Evolutionary conservation across 805 yeast species (phyloP), one percentile per base, ranked within the genome.

Genomic region (Ogataea sp.): DNA sequence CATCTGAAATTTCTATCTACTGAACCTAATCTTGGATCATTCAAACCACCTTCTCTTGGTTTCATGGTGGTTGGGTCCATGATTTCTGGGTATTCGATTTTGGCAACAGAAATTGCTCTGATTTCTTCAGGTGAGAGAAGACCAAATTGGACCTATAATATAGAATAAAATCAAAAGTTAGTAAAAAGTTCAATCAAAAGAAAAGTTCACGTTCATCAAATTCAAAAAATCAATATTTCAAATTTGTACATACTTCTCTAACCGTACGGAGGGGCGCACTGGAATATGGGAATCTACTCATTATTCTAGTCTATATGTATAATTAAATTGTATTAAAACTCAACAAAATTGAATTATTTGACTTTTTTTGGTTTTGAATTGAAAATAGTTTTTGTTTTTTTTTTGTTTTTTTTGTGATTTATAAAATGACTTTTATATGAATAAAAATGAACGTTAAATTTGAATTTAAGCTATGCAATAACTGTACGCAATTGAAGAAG

Each of bases 1-100:
- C 99, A 93, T 68, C 86, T 87, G 73, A 84, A 85, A 61, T 89
- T 90, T 62, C 98, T 81, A 64, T 93, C 99, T 52, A 93, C 89
- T 4, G 97, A 84, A 37, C 99, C 99, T 45, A 93, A 71, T 53
- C 97, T 80, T 44, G 98, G 97, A 62, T 94, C 98, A 59, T 89
- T 90, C 46, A 93, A 70, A 44, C 99, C 99, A 47, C 97, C 97
- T 49, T 88, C 89, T 61, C 97, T 80, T 36, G 97, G 97, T 48
- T 85, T 84, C 58, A 83, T 83, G 43, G 95, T 88, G 30, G 96
- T 78, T 62, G 89, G 97, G 62, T 93, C 98, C 96, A 93, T 93
- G n/a, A 97, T 93, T 65, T 93, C 99, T 18, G 99, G 98, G 56
- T 84, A 93, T 64, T 90, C 97, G 56, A 93, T 87, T 59, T 93